Percentiles rank a stretch among this genome's conserved stretches.
These are phyloP conservation scores for Pythium aquatile DNA, from an alignment of 352 stramenopile species.

Conservation along the genomic window DNA sequence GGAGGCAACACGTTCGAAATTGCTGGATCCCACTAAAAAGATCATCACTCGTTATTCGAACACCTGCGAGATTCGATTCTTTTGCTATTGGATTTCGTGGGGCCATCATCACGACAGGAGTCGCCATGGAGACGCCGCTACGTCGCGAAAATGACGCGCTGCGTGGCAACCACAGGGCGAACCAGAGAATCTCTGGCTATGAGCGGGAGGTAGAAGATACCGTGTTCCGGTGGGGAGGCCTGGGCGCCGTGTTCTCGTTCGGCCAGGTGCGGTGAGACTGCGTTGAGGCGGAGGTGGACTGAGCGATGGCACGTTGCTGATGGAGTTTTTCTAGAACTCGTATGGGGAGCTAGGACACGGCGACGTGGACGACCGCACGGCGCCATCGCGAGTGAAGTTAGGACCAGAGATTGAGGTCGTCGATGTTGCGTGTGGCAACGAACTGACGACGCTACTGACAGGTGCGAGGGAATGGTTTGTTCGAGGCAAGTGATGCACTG, in stretches of 20 bases:
- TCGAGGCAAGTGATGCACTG: background rate
- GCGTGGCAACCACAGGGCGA: background rate
- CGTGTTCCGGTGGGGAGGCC: constrained; percentile 16
- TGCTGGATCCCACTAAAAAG: background rate
- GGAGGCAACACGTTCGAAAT: constrained; percentile 6
- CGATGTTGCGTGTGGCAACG: constrained; percentile 88
- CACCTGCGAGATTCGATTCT: background rate
- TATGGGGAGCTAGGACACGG: constrained; percentile 91
- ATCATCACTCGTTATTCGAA: constrained; percentile 6
- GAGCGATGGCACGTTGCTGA: background rate
- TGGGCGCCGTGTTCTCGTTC: constrained; percentile 19
- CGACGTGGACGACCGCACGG: constrained; percentile 70
- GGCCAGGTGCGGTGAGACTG: constrained; percentile 16
- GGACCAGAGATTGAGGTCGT: constrained; percentile 48
- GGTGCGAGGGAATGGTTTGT: constrained; percentile 32
- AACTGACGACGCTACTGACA: constrained; percentile 87
- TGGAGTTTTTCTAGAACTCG: constrained; percentile 63
- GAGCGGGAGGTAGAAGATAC: background rate
- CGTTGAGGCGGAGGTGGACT: too few relatives aligned
- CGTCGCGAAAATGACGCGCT: background rate
- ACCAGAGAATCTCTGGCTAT: background rate
- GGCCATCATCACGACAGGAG: background rate
- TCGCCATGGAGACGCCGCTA: background rate
- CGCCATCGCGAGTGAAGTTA: constrained; percentile 44
- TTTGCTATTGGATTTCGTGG: background rate